Base-by-base conservation (phyloP, 768 basidiomycete species). In the Naematelia encephala region DNA sequence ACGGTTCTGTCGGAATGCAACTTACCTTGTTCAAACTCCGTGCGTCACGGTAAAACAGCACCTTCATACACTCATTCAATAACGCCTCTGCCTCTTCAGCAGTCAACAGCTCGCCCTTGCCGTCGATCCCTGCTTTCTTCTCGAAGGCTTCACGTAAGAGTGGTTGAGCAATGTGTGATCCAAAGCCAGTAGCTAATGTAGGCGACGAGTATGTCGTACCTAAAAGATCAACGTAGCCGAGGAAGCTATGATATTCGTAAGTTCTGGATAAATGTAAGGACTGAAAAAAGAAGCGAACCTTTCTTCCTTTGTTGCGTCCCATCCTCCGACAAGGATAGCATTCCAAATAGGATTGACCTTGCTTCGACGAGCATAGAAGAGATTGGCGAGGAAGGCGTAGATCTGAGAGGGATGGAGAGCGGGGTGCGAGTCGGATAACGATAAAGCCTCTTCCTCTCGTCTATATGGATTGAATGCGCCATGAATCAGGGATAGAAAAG, bases 291-390 rank as follows among this genome's bases (percentile, higher is more conserved):
- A 29, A 52, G 46, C 57, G 22, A 56, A 90, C 91, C 83, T 83
- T 54, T 73, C 71, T 39, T 63, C 57, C 76, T 89, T 82, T 14
- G 87, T 89, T 59, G 92, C 84, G 71, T 91, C 89, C 74, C 88
- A 83, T 14, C 96, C 96, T 10, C 91, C 96, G 21, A 99, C 89
- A 57, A 99, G 80, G 28, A 97, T 76, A 27, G 92, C 84, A 71
- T 99, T 99, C 94, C 96, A 98, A 23, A 97, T 78, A 0, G 96
- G 96, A 75, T 98, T 80, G 78, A 97, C 84, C 82, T 93, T 90
- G 25, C 86, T 85, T 61, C 96, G 81, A 52, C 91, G 83, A 3
- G 80, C 83, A 75, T 98, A 99, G 89, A 98, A 90, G 64, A 94
- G 81, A 70, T 89, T 88, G 1, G 86, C 82, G 28, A 99, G 82